These are phyloP conservation scores for Alternaria sp. DNA, from an alignment of 2,329 filamentous ascomycete genomes.

Conservation along the genomic window DNA sequence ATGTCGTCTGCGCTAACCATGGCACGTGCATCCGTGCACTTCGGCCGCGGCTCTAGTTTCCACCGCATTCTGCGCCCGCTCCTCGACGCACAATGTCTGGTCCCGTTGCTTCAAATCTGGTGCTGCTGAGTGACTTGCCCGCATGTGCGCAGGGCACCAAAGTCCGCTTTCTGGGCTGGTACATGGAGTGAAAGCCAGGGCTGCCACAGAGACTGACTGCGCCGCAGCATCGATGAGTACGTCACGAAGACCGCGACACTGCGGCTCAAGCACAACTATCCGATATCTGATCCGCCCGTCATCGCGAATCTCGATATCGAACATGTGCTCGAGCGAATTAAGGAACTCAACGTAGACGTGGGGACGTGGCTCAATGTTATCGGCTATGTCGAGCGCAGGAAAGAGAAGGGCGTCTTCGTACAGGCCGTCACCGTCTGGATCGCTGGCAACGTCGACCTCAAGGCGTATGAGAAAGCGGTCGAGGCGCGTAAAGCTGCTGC, in stretches of 20 bases:
- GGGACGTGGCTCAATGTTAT: constrained; percentile 92
- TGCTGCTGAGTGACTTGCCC: constrained; percentile 56
- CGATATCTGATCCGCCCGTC: constrained; percentile 48
- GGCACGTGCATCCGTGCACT: constrained; percentile 26
- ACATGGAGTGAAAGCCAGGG: constrained; percentile 31
- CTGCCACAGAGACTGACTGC: constrained; percentile 15
- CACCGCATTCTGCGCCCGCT: constrained; percentile 8
- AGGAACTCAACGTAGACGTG: constrained; percentile 66
- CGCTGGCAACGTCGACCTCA: constrained; percentile 73
- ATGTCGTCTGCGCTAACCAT: constrained; percentile 31
- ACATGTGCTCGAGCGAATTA: constrained; percentile 71
- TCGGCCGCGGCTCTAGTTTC: constrained; percentile 19
- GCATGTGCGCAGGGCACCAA: constrained; percentile 68
- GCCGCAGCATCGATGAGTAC: constrained; percentile 64
- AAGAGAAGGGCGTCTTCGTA: constrained; percentile 54
- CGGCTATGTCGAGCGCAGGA: constrained; percentile 67
- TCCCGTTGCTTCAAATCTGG: constrained; percentile 64
- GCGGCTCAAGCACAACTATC: constrained; percentile 71
- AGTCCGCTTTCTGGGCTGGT: constrained; percentile 93
- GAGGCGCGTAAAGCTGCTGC: constrained; percentile 15
- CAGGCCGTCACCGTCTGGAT: constrained; percentile 82
- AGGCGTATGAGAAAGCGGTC: constrained; percentile 69
- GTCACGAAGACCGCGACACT: constrained; percentile 65
- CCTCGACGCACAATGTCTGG: constrained; percentile 32
- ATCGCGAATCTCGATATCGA: constrained; percentile 71